Evolutionary conservation across 257 asterid species (phyloP), one percentile per base, ranked within the genome.

Genomic region (Solanum chaucha): DNA sequence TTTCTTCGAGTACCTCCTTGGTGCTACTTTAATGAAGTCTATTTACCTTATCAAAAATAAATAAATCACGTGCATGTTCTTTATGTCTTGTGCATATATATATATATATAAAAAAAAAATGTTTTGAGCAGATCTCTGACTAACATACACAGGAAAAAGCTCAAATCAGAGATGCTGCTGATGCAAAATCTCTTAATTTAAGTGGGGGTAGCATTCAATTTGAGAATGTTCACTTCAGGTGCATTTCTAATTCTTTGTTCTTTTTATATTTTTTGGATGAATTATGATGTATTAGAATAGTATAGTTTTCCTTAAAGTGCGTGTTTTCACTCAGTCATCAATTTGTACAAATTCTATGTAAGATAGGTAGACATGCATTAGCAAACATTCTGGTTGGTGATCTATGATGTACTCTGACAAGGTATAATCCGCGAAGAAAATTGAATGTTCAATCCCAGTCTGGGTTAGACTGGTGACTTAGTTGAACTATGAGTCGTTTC

Each of bases 171-270:
- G 93, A 95, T 87, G 87, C 88, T 9, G 92, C 89, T 82, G 90
- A 91, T 91, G 96, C 99, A 32, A 93, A 93, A 89, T 94, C 98
- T 81, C 91, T 97, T 89, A 89, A 89, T 89, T 92, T 95, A 74
- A 85, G 87, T 82, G 98, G 98, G 86, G 98, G 98, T 82, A 75
- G 90, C 89, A 89, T 97, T 91, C 94, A 94, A 90, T 95, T 97
- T 91, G 95, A 95, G 75, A 90, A 94, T 44, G 98, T 96, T 86
- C 96, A 96, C 91, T 97, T 97, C 96, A 97, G 99, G 99, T 96
- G 86, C 71, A 86, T 32, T 46, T 46, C 55, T 72, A 72, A 32
- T 70, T 28, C 85, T 46, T 17, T 46, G 17, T 80, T 80, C 26
- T 26, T 80, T 28, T 46, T 15, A 8, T 46, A 17, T 46, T 46